These are phyloP conservation scores for Apiotrichum veenhuisii DNA, from an alignment of 1,284 basidiomycete species.

Conservation along the genomic window DNA sequence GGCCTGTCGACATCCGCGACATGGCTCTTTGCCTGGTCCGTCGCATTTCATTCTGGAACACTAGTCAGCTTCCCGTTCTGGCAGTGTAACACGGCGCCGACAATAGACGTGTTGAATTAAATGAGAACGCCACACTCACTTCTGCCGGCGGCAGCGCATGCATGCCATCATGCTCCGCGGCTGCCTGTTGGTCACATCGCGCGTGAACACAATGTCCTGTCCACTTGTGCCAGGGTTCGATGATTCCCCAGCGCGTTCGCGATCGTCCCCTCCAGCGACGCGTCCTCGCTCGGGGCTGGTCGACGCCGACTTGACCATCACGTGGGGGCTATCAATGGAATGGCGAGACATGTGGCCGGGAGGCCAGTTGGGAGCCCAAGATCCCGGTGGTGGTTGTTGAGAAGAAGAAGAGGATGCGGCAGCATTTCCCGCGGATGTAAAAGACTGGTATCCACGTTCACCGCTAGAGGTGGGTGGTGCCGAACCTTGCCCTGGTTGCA, in stretches of 20 bases:
- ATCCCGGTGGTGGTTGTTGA: constrained; percentile 3
- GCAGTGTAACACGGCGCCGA: neutral
- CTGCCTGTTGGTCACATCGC: constrained; percentile 36
- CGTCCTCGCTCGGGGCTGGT: constrained; percentile 10
- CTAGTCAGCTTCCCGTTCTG: constrained; percentile 10
- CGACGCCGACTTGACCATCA: constrained; percentile 15
- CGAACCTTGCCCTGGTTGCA: neutral
- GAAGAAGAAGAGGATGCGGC: neutral
- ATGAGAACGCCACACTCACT: constrained; percentile 24
- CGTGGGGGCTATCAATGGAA: constrained; percentile 15
- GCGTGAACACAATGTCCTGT: constrained; percentile 26
- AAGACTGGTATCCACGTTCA: constrained; percentile 10
- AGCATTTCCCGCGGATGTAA: constrained; percentile 5
- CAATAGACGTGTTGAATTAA: neutral
- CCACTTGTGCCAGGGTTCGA: neutral
- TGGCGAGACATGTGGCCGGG: constrained; percentile 14
- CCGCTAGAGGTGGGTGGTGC: neutral
- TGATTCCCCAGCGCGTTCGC: constrained; percentile 6
- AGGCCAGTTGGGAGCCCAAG: constrained; percentile 13
- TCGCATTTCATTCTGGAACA: constrained; percentile 46
- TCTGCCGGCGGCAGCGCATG: constrained; percentile 39
- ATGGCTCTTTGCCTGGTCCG: constrained; percentile 41
- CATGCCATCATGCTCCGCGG: constrained; percentile 50
- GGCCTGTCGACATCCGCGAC: constrained; percentile 44
- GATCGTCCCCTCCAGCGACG: neutral